A percentile compares a stretch with the other conserved stretches of the same genome.
These are phyloP conservation scores for Leccinum glutinopallens DNA, from an alignment of 1,284 basidiomycete genomes.

Conservation along the genomic window DNA sequence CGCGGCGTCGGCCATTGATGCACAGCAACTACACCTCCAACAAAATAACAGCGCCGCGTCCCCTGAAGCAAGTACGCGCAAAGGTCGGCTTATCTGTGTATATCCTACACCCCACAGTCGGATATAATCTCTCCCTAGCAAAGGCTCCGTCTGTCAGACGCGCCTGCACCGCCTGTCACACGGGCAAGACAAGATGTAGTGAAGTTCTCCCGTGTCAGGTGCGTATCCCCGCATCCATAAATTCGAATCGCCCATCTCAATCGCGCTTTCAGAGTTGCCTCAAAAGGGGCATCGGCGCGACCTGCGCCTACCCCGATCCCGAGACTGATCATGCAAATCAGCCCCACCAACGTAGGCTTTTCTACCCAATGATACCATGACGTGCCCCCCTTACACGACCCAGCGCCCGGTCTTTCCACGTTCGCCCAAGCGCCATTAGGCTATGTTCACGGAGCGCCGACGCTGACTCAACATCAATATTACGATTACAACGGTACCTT, in stretches of 20 bases:
- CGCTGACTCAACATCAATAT: constrained; percentile 68
- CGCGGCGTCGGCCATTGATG: constrained; percentile 52
- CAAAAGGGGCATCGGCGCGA: constrained; percentile 67
- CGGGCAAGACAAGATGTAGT: constrained; percentile 78
- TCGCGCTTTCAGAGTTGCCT: constrained; percentile 63
- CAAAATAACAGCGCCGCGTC: constrained; percentile 40
- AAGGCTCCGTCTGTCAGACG: constrained; percentile 77
- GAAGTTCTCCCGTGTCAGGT: constrained; percentile 80
- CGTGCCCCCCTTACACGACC: constrained; percentile 12
- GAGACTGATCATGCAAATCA: constrained; percentile 56
- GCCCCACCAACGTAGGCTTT: constrained; percentile 41
- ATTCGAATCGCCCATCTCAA: constrained; percentile 6
- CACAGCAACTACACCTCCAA: constrained; percentile 59
- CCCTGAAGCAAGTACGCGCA: constrained; percentile 29
- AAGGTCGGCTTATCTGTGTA: constrained; percentile 35
- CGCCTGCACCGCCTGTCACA: constrained; percentile 76
- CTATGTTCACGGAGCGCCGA: constrained; percentile 47
- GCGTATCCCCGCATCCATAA: constrained; percentile 22
- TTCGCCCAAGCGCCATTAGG: constrained; percentile 36
- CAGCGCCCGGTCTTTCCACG: constrained; percentile 38
- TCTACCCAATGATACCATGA: neutral
- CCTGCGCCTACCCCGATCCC: constrained; percentile 77
- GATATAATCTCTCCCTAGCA: constrained; percentile 42
- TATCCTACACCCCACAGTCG: constrained; percentile 11
- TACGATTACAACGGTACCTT: constrained; percentile 74